phyloP scores from a whole-genome alignment of 768 basidiomycete species.

The Podaxis pistillaris region DNA sequence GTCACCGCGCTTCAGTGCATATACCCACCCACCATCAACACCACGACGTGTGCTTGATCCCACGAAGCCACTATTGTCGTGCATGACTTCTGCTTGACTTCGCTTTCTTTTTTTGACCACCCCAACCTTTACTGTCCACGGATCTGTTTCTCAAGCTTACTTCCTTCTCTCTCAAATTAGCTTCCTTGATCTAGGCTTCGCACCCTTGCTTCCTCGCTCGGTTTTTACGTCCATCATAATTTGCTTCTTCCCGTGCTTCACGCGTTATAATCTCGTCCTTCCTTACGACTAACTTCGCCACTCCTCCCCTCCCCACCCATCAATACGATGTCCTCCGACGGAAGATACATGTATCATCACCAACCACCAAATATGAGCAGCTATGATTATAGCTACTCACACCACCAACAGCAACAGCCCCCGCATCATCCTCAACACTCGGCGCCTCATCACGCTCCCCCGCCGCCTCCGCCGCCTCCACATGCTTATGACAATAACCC shows the following conservation, averaged over 20 bases:
- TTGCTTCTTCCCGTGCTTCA: constrained; percentile 9
- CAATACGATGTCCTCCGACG: constrained; percentile 45
- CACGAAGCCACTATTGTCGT: neutral
- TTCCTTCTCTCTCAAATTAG: constrained; percentile 20
- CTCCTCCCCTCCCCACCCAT: neutral
- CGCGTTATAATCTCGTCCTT: constrained; percentile 5
- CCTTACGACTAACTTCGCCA: neutral
- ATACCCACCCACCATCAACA: neutral
- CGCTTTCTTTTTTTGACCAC: constrained; percentile 1
- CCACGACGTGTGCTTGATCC: neutral
- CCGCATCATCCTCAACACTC: constrained; percentile 24
- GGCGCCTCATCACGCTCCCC: constrained; percentile 27
- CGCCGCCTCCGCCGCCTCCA: constrained; percentile 21
- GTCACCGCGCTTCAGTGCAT: neutral
- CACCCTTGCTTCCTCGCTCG: constrained; percentile 2
- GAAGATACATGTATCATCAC: constrained; percentile 55
- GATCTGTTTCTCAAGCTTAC: constrained; percentile 14
- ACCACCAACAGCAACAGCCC: constrained; percentile 26
- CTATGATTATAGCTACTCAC: constrained; percentile 44
- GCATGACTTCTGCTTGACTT: neutral
- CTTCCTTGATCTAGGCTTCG: constrained; percentile 7
- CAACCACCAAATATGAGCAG: constrained; percentile 38
- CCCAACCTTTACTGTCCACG: constrained; percentile 1
- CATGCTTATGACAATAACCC: constrained; percentile 20
- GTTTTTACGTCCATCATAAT: constrained; percentile 11